phyloP scores from a whole-genome alignment of 805 yeast genomes.

The Cyberlindnera suaveolens region DNA sequence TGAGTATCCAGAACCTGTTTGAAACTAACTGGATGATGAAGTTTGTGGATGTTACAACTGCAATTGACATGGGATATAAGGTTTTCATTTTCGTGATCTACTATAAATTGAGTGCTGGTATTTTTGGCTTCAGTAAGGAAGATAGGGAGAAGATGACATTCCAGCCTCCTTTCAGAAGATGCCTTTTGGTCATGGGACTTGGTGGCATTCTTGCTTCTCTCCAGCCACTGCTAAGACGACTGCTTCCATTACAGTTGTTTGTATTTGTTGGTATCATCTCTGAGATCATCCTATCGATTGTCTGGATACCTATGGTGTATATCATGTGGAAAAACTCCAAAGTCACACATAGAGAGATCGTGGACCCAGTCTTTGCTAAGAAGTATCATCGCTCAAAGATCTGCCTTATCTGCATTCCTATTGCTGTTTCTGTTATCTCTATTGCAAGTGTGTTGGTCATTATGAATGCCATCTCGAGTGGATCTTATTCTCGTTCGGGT shows the following conservation, averaged over 20 bases:
- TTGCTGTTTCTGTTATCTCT: constrained; percentile 1
- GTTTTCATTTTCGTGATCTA: constrained; percentile 1
- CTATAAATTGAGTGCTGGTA: constrained; percentile 12
- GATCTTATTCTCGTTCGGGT: background rate
- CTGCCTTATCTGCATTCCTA: constrained; percentile 6
- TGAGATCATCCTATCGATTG: constrained; percentile 9
- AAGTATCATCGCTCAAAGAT: constrained; percentile 7
- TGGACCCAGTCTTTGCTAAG: constrained; percentile 10
- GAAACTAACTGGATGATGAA: background rate
- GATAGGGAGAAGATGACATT: constrained; percentile 1
- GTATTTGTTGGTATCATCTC: constrained; percentile 8
- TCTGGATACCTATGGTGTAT: constrained; percentile 17
- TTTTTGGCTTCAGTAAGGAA: constrained; percentile 9
- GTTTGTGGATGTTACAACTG: background rate
- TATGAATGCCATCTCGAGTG: background rate
- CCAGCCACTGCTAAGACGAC: constrained; percentile 20
- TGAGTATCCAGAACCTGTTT: background rate
- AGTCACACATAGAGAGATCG: constrained; percentile 9
- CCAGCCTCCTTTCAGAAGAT: constrained; percentile 2
- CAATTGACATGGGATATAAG: background rate
- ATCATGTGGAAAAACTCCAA: constrained; percentile 13
- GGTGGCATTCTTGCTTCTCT: constrained; percentile 1
- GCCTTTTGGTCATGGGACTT: background rate
- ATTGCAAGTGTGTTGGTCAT: background rate
- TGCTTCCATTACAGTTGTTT: constrained; percentile 18